Evolutionary conservation across 2,329 filamentous ascomycete genomes (phyloP), one percentile per base, ranked within the genome.

Genomic region (Spiromastix sp.): DNA sequence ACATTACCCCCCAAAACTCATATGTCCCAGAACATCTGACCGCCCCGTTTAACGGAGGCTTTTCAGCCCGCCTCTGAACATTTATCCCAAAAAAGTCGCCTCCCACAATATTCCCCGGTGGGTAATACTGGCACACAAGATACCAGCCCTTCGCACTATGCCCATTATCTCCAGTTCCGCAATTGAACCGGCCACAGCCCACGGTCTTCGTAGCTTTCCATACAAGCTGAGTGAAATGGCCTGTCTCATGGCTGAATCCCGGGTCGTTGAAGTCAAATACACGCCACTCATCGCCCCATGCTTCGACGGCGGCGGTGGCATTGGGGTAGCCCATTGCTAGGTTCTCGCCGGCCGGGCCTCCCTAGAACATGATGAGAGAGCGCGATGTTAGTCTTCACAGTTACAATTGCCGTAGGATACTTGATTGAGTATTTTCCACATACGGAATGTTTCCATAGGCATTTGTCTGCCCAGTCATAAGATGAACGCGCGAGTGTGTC

Each of bases 221-320:
- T 4, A 85, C 79, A 5, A 85, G 55, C 61, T 84, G 79, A 2
- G 79, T 81, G 47, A 85, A 85, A 52, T 84, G 79, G 0, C 79
- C 80, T 12, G 79, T 81, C 21, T 59, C 53, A 44, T 76, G 63
- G 6, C 49, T 60, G 48, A 81, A 85, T 10, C 15, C 28, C 0
- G 69, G 70, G 1, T 67, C 51, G 2, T 50, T 43, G 52, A 72
- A 86, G 45, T 79, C 56, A 51, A 84, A 86, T 4, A 62, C 39
- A 0, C 54, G 48, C 8, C 72, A 54, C 57, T 83, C 77, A 43
- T 67, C 45, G 12, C 74, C 81, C 81, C 81, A 86, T 2, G 68
- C 71, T 29, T 73, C 69, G n/a, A 86, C 64, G 32, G 71, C 67
- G 3, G 66, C 61, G 0, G 69, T 69, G 1, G 69, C 71, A 48